Evolutionary conservation across 306 rosid genomes (phyloP).

Genomic region (Inga oerstediana): DNA sequence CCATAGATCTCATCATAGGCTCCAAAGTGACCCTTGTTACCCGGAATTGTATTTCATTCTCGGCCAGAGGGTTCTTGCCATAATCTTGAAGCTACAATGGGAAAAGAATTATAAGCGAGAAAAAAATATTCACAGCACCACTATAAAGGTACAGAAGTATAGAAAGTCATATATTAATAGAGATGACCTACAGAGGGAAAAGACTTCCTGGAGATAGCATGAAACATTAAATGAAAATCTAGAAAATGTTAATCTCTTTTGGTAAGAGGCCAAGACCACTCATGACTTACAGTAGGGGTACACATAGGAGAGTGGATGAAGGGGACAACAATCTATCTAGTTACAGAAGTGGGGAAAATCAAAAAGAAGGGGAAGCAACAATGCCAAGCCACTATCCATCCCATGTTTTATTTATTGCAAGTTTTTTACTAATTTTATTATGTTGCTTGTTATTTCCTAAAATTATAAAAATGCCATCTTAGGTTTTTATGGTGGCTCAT

Average conservation of each 20-base stretch:
- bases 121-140: constrained; percentile 29
- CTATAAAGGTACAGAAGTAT: background rate
- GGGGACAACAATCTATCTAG: background rate
- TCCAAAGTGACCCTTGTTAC: constrained; percentile 70
- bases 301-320: background rate
- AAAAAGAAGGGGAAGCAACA: background rate
- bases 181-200: constrained; percentile 23
- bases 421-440: background rate
- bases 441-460: too few species aligned
- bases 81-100: constrained; percentile 70
- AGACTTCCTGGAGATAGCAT: constrained; percentile 15
- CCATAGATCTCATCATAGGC: constrained; percentile 84
- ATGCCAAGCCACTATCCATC: background rate
- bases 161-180: constrained; percentile 20
- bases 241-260: constrained; percentile 15
- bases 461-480: background rate
- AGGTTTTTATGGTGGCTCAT: background rate
- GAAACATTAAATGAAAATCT: constrained; percentile 10
- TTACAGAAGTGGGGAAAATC: background rate
- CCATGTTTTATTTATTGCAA: background rate
- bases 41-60: constrained; percentile 72
- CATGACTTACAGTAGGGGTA: background rate
- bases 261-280: background rate
- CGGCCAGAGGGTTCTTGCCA: constrained; percentile 61
- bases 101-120: constrained; percentile 32